A percentile compares a stretch with the other conserved stretches of the same genome.
phyloP scores from a whole-genome alignment of 2,329 filamentous ascomycete species.

The Pyrenochaeta sp. region DNA sequence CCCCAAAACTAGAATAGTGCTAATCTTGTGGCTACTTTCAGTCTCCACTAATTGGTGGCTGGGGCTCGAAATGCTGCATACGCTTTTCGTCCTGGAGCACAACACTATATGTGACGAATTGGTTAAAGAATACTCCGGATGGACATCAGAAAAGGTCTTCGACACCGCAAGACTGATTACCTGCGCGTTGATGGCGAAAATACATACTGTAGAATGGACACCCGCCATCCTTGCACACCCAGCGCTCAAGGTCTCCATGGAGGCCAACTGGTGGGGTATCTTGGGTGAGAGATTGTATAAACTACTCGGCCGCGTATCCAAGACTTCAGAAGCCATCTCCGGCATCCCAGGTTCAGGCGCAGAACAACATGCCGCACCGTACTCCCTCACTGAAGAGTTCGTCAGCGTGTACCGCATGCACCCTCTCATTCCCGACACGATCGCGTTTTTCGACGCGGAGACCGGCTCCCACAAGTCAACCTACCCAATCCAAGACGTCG shows the following conservation, averaged over 20 bases:
- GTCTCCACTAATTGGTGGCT: conserved; percentile 58
- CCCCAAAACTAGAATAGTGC: too few species aligned
- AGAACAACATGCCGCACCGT: conserved; percentile 52
- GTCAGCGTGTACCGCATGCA: conserved; percentile 57
- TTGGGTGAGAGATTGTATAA: conserved; percentile 54
- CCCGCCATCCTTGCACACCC: conserved; percentile 58
- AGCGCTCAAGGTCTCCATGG: conserved; percentile 54
- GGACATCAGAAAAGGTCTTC: conserved; percentile 54
- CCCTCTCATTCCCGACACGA: conserved; percentile 51
- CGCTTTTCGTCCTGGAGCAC: conserved; percentile 58
- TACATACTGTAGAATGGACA: conserved; percentile 61
- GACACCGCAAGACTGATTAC: conserved; percentile 57
- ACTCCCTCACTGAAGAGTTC: conserved; percentile 56
- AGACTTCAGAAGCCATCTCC: conserved; percentile 50
- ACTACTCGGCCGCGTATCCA: conserved; percentile 52
- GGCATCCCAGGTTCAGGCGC: conserved; percentile 52
- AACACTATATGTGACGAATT: conserved; percentile 56
- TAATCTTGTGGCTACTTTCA: too few species aligned
- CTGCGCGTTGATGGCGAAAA: conserved; percentile 60
- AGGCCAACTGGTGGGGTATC: conserved; percentile 58
- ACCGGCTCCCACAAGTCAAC: conserved; percentile 41
- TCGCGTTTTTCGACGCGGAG: conserved; percentile 48
- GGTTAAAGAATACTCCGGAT: conserved; percentile 46
- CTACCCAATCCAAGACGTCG: conserved; percentile 18
- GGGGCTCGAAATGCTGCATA: conserved; percentile 58